Percentiles rank a stretch among this genome's conserved stretches.
Evolutionary conservation across 306 rosid genomes (phyloP).

Genomic region (Luffa acutangula): DNA sequence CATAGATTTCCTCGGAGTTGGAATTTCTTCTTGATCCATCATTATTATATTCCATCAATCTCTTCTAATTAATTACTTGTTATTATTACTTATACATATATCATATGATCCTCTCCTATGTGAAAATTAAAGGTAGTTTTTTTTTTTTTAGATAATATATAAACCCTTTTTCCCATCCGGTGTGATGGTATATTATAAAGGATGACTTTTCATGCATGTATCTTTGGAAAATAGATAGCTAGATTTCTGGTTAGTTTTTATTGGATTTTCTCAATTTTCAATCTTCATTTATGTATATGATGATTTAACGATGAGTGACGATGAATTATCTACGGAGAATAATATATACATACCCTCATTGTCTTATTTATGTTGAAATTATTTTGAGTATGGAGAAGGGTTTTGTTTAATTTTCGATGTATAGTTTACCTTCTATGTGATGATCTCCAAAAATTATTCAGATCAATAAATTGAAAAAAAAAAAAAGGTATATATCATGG

Average conservation of each 20-base stretch:
- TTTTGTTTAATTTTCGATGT: neutral
- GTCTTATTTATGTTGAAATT: neutral
- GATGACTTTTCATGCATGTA: neutral
- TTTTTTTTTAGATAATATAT: neutral
- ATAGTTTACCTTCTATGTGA: neutral
- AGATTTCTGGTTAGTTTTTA: neutral
- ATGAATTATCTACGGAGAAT: no score
- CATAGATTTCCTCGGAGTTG: constrained; percentile 79
- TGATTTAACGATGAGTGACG: no score
- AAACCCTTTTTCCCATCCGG: neutral
- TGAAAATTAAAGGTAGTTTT: neutral
- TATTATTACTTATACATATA: neutral
- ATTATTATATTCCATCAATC: neutral
- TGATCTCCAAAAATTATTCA: neutral
- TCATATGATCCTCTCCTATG: neutral
- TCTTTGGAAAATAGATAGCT: neutral
- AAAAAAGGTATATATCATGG: neutral
- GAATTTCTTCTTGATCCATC: constrained; percentile 35
- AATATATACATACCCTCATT: no score
- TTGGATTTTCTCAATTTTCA: neutral
- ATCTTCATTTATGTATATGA: neutral
- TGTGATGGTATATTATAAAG: neutral
- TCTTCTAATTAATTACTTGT: neutral
- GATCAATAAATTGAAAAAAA: neutral
- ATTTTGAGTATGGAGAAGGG: neutral